Percentiles rank a stretch among this genome's conserved stretches.
Conservation (phyloP, 371 early-diverging fungal species). For the Lichtheimia corymbifera region DNA sequence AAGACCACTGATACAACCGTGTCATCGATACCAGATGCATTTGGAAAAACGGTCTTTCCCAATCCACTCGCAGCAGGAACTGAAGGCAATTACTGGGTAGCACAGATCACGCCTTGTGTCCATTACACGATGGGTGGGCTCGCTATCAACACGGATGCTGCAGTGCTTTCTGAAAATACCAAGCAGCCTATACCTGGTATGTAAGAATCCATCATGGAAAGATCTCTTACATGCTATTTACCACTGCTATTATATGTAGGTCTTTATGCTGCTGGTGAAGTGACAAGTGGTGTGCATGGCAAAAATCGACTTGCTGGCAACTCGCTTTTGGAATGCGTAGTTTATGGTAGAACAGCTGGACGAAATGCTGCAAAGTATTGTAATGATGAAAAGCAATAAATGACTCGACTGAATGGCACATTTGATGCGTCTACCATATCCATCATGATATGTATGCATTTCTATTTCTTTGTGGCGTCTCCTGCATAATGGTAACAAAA, state of each 20-base stretch:
- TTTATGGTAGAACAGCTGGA: constrained; percentile 83
- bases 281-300: constrained; percentile 82
- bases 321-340: constrained; percentile 84
- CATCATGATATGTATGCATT: too few species aligned
- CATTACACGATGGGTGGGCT: constrained; percentile 91
- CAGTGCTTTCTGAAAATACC: constrained; percentile 27
- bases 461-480: too few species aligned
- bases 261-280: constrained; percentile 80
- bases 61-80: constrained; percentile 24
- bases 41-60: constrained; percentile 74
- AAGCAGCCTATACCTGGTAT: constrained; percentile 17
- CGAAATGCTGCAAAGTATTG: constrained; percentile 40
- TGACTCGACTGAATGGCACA: neutral
- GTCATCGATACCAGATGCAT: constrained; percentile 32
- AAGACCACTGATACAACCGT: constrained; percentile 22
- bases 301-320: constrained; percentile 83
- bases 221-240: too few species aligned
- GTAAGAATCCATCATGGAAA: too few species aligned
- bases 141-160: constrained; percentile 59
- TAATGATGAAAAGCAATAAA: neutral
- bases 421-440: too few species aligned
- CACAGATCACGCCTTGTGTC: constrained; percentile 74
- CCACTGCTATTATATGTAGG: constrained; percentile 46
- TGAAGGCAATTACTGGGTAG: constrained; percentile 65
- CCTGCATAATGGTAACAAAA: too few species aligned